A percentile compares a stretch with the other conserved stretches of the same genome.
Conservation (phyloP, 768 basidiomycete genomes). For the Panus rudis region DNA sequence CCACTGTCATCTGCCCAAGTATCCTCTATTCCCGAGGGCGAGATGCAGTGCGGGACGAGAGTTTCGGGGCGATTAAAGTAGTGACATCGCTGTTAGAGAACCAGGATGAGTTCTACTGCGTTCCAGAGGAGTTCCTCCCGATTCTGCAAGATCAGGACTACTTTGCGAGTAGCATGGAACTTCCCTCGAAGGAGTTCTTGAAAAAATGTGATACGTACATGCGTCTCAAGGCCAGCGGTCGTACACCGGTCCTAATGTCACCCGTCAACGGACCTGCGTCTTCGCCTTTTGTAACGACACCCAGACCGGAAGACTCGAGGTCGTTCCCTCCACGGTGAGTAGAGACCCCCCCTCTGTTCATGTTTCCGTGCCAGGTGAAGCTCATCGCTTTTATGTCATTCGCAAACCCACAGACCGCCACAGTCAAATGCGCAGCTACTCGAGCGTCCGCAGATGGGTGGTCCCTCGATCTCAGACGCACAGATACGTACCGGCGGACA, state of each 20-base stretch:
- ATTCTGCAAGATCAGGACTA: conserved; percentile 91
- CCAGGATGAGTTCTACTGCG: conserved; percentile 94
- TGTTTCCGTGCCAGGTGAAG: background rate
- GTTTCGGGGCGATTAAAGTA: conserved; percentile 81
- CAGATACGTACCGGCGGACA: conserved; percentile 28
- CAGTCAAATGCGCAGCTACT: conserved; percentile 29
- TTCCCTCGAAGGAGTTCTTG: conserved; percentile 91
- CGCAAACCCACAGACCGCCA: conserved; percentile 17
- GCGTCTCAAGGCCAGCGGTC: conserved; percentile 57
- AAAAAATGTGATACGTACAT: conserved; percentile 94
- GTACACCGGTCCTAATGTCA: conserved; percentile 34
- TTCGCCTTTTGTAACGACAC: conserved; percentile 30
- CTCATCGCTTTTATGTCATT: too few relatives aligned
- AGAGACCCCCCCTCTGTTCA: background rate
- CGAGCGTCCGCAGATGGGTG: conserved; percentile 41
- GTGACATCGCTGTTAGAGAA: conserved; percentile 82
- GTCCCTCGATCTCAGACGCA: conserved; percentile 31
- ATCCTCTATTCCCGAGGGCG: conserved; percentile 87
- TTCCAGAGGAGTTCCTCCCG: conserved; percentile 81
- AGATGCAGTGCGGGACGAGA: conserved; percentile 88
- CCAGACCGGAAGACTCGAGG: conserved; percentile 17
- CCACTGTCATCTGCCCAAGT: conserved; percentile 97
- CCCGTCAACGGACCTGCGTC: conserved; percentile 30
- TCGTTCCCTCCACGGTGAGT: conserved; percentile 20
- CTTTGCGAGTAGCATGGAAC: conserved; percentile 79